Base-by-base conservation (phyloP, 306 rosid species). In the Cicer yamashitae region DNA sequence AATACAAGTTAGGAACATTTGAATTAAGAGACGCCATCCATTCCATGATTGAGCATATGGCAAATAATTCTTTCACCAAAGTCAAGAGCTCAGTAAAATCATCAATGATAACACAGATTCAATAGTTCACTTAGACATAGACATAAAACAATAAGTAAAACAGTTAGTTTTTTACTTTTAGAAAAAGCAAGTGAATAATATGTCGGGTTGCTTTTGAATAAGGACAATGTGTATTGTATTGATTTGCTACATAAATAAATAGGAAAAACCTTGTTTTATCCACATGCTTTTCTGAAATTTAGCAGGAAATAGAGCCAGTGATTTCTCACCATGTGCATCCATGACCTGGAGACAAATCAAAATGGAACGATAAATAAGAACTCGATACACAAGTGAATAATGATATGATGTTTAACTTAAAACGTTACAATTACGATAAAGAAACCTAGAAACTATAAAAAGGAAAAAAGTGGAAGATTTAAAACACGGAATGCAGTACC, bases 201-300 rank as follows among this genome's bases (percentile, higher is more conserved):
- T 15, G 40, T 48, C 25, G 6, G 47, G 41, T 15, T 54, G 30
- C 2, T 6, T 77, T 51, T 67, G 43, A 51, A 69, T 51, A 45
- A 25, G 11, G 30, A 43, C 37, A 52, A 17, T n/a, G 40, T 25
- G 59, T 13, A 12, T 22, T 46, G 67, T 25, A 13, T 62, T 56
- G 39, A 1, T 53, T 57, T 70, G 38, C 58, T 69, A 58, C 41
- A 57, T 15, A 52, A 61, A 30, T 18, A 64, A 53, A 44, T 20
- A 71, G 77, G 67, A 77, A 84, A 75, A 43, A 93, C 98, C 97
- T 89, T 80, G 89, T 78, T 83, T 93, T 12, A 93, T 93, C 98
- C 96, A 91, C 96, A 47, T 88, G 87, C 93, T 94, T 79, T 84
- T 91, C 61, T 86, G 92, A 81, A 94, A 91, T 87, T 89, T 94